phyloP scores from a whole-genome alignment of 129 eudicot species.

The Erigeron canadensis region DNA sequence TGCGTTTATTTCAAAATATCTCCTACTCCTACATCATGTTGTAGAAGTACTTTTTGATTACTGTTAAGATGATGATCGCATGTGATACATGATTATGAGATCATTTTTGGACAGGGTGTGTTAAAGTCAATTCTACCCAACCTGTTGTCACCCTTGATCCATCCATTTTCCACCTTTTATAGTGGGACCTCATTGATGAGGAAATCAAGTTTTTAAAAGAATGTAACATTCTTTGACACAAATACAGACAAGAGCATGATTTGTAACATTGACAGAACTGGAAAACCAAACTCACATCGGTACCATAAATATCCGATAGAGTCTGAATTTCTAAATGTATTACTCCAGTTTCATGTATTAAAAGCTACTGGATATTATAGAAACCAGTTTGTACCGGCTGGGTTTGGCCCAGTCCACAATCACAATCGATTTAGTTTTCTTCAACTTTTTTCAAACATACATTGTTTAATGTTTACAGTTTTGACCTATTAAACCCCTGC shows the following conservation, averaged over 20 bases:
- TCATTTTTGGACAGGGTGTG: neutral
- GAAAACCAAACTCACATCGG: neutral
- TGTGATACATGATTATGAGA: too few species aligned
- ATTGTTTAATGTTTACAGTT: too few species aligned
- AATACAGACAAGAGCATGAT: neutral
- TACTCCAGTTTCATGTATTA: neutral
- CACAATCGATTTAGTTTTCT: neutral
- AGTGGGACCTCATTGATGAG: neutral
- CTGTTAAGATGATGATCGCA: too few species aligned
- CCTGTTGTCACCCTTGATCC: neutral
- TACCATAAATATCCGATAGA: neutral
- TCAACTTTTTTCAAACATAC: neutral
- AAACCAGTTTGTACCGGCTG: neutral
- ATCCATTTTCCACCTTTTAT: neutral
- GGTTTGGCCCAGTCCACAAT: neutral
- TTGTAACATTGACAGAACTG: neutral
- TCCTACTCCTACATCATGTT: too few species aligned
- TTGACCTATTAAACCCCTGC: neutral
- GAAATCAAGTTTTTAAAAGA: neutral
- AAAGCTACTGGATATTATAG: neutral
- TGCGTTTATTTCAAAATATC: too few species aligned
- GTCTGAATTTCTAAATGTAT: neutral
- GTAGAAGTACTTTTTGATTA: too few species aligned
- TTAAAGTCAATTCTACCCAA: neutral
- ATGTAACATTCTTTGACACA: neutral